These are phyloP conservation scores for Acacia melanoxylon DNA, from an alignment of 306 rosid genomes.

Conservation along the genomic window DNA sequence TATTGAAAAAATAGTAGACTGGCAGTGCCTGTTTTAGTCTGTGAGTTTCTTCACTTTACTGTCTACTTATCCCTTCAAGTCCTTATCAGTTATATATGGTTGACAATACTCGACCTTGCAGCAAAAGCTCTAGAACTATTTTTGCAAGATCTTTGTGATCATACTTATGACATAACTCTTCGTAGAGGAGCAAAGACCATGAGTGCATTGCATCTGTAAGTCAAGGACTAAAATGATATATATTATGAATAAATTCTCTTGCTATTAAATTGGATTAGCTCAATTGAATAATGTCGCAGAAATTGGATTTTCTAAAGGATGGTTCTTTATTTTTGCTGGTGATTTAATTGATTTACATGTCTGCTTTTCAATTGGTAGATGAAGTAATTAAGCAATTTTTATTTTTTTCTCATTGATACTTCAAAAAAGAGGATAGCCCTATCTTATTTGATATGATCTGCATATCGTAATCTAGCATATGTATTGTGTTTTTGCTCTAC, in stretches of 20 bases:
- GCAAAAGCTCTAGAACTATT: constrained; percentile 95
- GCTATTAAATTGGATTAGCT: background rate
- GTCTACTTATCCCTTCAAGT: background rate
- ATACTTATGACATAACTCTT: constrained; percentile 89
- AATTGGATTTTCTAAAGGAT: background rate
- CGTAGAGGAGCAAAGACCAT: constrained; percentile 98
- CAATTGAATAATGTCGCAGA: background rate
- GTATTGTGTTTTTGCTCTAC: background rate
- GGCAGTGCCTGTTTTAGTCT: constrained; percentile 97
- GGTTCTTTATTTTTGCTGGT: background rate
- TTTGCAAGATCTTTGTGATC: constrained; percentile 98
- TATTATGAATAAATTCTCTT: background rate
- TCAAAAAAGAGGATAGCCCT: background rate
- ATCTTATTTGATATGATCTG: background rate
- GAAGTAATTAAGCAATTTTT: background rate
- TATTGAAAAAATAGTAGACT: constrained; percentile 91
- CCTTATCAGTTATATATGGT: constrained; percentile 19
- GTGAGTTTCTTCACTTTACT: constrained; percentile 53
- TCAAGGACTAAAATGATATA: background rate
- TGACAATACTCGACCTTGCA: constrained; percentile 45
- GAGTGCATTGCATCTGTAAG: constrained; percentile 97
- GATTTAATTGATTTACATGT: background rate
- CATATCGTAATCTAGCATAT: background rate
- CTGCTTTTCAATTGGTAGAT: background rate
- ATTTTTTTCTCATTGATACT: background rate